These are phyloP conservation scores for Populus pruinosa DNA, from an alignment of 345 rosid genomes.

Conservation along the genomic window DNA sequence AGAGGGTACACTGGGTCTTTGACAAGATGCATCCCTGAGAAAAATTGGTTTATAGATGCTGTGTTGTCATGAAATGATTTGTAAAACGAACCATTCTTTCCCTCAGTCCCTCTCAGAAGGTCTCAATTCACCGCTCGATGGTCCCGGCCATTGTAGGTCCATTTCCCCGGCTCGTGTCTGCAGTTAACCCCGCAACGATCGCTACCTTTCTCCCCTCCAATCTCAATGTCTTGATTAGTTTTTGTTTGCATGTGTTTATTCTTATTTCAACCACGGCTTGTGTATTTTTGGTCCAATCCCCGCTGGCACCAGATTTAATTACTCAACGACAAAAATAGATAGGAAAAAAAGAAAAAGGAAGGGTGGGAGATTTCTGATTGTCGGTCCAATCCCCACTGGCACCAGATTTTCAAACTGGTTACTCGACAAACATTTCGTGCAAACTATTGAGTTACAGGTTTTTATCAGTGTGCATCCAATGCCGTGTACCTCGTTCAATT, in stretches of 20 bases:
- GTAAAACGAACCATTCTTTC: neutral
- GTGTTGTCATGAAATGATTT: neutral
- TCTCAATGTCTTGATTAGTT: constrained; percentile 21
- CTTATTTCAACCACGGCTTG: constrained; percentile 17
- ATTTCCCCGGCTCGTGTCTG: constrained; percentile 42
- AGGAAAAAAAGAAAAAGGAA: neutral
- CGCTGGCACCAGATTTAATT: constrained; percentile 18
- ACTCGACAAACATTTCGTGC: neutral
- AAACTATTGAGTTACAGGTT: neutral
- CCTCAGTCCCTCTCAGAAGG: constrained; percentile 15
- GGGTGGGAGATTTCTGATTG: too few species aligned
- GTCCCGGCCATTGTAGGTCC: constrained; percentile 26
- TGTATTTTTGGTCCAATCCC: constrained; percentile 12
- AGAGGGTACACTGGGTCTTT: neutral
- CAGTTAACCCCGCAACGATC: constrained; percentile 53
- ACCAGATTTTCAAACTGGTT: neutral
- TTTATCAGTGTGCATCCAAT: neutral
- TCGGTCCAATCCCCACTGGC: too few species aligned
- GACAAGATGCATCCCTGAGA: constrained; percentile 16
- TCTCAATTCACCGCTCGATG: constrained; percentile 12
- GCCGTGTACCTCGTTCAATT: neutral
- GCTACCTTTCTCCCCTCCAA: constrained; percentile 35
- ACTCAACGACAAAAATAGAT: neutral
- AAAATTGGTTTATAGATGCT: neutral
- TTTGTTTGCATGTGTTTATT: constrained; percentile 30